These are phyloP conservation scores for Samsoniella hepiali DNA, from an alignment of 2,329 filamentous ascomycete genomes.

Conservation along the genomic window DNA sequence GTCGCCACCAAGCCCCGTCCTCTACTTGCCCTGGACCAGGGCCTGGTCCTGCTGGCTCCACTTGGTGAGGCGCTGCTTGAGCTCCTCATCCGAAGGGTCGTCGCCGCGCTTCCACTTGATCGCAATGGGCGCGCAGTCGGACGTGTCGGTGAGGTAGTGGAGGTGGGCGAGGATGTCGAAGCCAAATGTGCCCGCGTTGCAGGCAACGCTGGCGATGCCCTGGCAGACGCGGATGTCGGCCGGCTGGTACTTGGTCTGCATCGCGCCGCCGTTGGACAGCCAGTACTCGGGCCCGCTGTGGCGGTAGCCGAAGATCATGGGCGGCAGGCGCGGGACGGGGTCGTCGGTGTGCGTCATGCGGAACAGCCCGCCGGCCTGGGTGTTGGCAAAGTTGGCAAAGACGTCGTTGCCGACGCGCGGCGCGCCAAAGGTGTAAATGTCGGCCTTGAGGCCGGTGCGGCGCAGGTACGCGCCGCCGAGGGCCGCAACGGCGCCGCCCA, in stretches of 20 bases:
- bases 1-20: background rate
- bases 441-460: slow-evolving; percentile 40
- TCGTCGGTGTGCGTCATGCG: slow-evolving; percentile 67
- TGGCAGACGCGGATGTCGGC: slow-evolving; percentile 45
- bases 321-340: slow-evolving; percentile 65
- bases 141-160: slow-evolving; percentile 47
- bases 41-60: slow-evolving; percentile 36
- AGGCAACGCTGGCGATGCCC: slow-evolving; percentile 45
- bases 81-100: slow-evolving; percentile 33
- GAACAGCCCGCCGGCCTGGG: slow-evolving; percentile 51
- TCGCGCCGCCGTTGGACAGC: slow-evolving; percentile 40
- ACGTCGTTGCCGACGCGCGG: slow-evolving; percentile 61
- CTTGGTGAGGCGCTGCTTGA: slow-evolving; percentile 36
- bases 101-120: slow-evolving; percentile 27
- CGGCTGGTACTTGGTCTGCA: slow-evolving; percentile 36
- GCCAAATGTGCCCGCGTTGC: slow-evolving; percentile 49
- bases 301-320: slow-evolving; percentile 56
- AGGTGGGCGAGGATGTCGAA: slow-evolving; percentile 45
- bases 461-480: slow-evolving; percentile 58
- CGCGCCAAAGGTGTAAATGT: slow-evolving; percentile 65
- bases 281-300: slow-evolving; percentile 72
- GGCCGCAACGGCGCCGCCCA: slow-evolving; percentile 63
- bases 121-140: slow-evolving; percentile 35
- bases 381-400: slow-evolving; percentile 52
- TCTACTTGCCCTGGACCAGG: background rate